Base-by-base conservation (phyloP, 768 basidiomycete genomes). In the Neoboletus brunneissimus region DNA sequence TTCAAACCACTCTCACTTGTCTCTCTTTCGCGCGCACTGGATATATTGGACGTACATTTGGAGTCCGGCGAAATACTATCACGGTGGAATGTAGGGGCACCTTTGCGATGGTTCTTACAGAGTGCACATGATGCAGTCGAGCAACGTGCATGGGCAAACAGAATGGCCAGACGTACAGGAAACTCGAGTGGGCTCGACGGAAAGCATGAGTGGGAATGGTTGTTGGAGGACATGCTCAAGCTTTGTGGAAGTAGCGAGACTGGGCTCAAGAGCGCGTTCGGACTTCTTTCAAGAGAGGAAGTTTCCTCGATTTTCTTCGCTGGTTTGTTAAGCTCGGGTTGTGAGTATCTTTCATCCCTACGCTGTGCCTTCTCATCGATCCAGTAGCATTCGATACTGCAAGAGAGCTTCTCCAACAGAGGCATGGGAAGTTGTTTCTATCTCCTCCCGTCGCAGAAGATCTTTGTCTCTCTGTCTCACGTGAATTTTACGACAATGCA, bases 401-500 rank as follows among this genome's bases (percentile, higher is more conserved):
- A 16, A 83, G 82, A 64, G 73, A 74, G 34, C 71, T 94, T 64
- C 70, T 94, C 44, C 76, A 75, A 13, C 71, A 81, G 15, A 73
- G 75, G 25, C 77, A 75, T 32, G 61, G 64, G 5, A 78, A 80
- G 27, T 62, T 86, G 1, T 75, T 75, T 0, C 73, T 96, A 18
- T 74, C 77, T 29, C 62, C 76, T 25, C 69, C 75, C 23, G 72
- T 73, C 5, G 72, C 90, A 5, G 94, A 98, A 71, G 82, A 87
- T 32, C 83, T 96, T 13, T 94, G 92, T 62, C 74, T 99, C 20
- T 70, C 83, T 1, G 85, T 85, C 42, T 93, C 91, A 4, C 82
- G 84, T 46, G 97, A 98, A 74, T 85, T 97, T 58, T 99, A 98
- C 71, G 94, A 98, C 68, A 98, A 98, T 64, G 90, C 97, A 3